Evolutionary conservation across 2,329 filamentous ascomycete species (phyloP), one percentile per base, ranked within the genome.

Genomic region (Ustilaginoidea virens): DNA sequence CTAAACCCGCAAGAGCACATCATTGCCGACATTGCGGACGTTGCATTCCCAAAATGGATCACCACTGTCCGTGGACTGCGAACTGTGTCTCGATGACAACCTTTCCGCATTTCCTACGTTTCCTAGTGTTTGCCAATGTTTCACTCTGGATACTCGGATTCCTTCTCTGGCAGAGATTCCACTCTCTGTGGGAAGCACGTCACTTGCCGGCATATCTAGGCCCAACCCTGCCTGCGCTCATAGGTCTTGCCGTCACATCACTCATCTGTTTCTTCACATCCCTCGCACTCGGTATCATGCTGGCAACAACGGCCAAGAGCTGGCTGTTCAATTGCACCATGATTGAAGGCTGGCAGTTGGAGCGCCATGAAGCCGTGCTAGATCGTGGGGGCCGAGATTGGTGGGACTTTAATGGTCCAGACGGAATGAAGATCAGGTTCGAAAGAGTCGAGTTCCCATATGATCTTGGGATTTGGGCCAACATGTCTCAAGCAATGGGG

Each of bases 31-130:
- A 69, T 40, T 92, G 81, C 55, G 60, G 61, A 38, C 70, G 75
- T 41, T 85, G 80, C 51, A 69, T 85, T 27, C 76, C 78, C 21
- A 78, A 73, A 53, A 86, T 86, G 80, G 80, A 86, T 55, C 79
- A 85, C 54, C 80, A 92, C 56, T 90, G 81, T 46, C 80, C 81
- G 3, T 90, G 81, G 81, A 87, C 80, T 4, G 60, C 56, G 35
- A 87, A 86, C 53, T 92, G 82, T 56, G 79, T 90, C 30, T 85
- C 79, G 9, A 69, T 85, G 50, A 75, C 74, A 35, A 86, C 79
- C 1, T 80, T 85, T 43, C 81, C 82, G 6, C 76, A 87, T 55
- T 90, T 90, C 52, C 38, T 85, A 26, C 79, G 81, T 41, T 87
- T 90, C 55, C 60, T 90, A 24, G 47, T 72, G 37, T 86, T 73